phyloP scores from a whole-genome alignment of 352 stramenopile genomes.

The Globisporangium cederbergense region DNA sequence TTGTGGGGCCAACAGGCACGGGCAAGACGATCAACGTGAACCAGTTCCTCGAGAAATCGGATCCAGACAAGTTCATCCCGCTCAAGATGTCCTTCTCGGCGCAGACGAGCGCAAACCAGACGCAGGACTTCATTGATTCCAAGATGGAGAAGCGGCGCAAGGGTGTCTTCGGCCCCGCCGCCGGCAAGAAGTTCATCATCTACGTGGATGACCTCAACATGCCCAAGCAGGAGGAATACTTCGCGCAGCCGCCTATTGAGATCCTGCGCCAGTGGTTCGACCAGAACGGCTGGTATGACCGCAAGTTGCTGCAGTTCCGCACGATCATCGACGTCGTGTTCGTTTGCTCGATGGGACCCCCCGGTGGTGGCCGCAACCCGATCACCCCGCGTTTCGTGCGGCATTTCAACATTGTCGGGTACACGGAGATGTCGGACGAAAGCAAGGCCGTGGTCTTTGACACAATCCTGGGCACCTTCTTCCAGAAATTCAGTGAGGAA shows the following conservation, averaged over 20 bases:
- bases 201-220: slow-evolving; percentile 96
- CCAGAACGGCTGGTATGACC: slow-evolving; percentile 94
- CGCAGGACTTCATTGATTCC: slow-evolving; percentile 91
- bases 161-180: slow-evolving; percentile 89
- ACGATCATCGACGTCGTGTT: slow-evolving; percentile 90
- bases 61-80: slow-evolving; percentile 90
- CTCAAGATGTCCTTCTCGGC: slow-evolving; percentile 91
- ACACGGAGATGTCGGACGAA: slow-evolving; percentile 80
- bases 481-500: slow-evolving; percentile 64
- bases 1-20: slow-evolving; percentile 92
- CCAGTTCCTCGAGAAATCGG: slow-evolving; percentile 85
- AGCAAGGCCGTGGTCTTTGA: slow-evolving; percentile 83
- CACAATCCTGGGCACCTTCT: slow-evolving; percentile 75
- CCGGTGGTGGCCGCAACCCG: slow-evolving; percentile 71
- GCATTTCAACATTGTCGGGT: slow-evolving; percentile 86
- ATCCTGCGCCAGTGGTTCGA: slow-evolving; percentile 94
- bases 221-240: slow-evolving; percentile 93
- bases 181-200: slow-evolving; percentile 91
- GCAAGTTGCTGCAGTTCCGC: slow-evolving; percentile 89
- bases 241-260: slow-evolving; percentile 94
- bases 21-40: slow-evolving; percentile 95
- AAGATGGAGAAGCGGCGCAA: slow-evolving; percentile 94
- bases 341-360: slow-evolving; percentile 80
- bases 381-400: slow-evolving; percentile 79
- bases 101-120: slow-evolving; percentile 92